These are phyloP conservation scores for Ustilago sp. DNA, from an alignment of 1,284 basidiomycete genomes.

Conservation along the genomic window DNA sequence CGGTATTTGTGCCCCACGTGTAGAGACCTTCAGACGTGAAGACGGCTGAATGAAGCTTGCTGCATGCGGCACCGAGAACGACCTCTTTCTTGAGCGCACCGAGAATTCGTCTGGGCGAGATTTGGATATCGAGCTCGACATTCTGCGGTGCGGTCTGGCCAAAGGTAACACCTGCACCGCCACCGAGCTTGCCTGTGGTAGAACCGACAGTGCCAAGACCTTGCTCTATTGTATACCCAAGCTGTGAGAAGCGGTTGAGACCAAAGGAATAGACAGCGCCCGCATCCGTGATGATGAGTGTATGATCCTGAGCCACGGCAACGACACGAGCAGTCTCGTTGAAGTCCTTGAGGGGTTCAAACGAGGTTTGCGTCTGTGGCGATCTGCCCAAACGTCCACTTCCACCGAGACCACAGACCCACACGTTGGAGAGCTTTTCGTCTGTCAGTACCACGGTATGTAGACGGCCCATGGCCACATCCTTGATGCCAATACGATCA, in stretches of 20 bases:
- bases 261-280: constrained; percentile 94
- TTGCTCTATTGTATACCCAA: constrained; percentile 87
- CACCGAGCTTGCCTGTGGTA: constrained; percentile 42
- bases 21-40: constrained; percentile 87
- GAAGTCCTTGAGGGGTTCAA: constrained; percentile 76
- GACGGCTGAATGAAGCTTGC: constrained; percentile 86
- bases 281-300: constrained; percentile 81
- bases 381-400: constrained; percentile 75
- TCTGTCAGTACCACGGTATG: constrained; percentile 65
- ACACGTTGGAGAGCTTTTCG: constrained; percentile 63
- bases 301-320: constrained; percentile 93
- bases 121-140: constrained; percentile 74
- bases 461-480: constrained; percentile 63
- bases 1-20: constrained; percentile 95
- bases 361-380: constrained; percentile 82
- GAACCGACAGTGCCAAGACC: constrained; percentile 55
- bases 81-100: constrained; percentile 83
- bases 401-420: constrained; percentile 64
- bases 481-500: constrained; percentile 57
- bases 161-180: constrained; percentile 72
- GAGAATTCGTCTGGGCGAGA: constrained; percentile 80
- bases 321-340: constrained; percentile 73
- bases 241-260: constrained; percentile 77
- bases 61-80: constrained; percentile 86
- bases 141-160: constrained; percentile 27